A percentile compares a stretch with the other conserved stretches of the same genome.
phyloP scores from a whole-genome alignment of 2,329 filamentous ascomycete genomes.

The Xylariaceae sp. region DNA sequence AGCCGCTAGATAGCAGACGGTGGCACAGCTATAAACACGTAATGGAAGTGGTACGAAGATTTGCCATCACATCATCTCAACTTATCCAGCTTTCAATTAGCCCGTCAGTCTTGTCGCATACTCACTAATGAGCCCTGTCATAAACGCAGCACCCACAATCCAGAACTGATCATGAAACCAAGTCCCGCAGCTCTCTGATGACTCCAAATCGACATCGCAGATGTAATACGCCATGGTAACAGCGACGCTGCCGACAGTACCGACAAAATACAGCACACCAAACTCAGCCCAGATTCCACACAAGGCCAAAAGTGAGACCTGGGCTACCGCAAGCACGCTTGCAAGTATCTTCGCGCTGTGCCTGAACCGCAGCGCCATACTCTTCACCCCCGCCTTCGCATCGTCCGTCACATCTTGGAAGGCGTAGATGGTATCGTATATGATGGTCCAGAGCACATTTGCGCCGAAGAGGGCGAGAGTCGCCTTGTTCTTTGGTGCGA shows the following conservation, averaged over 20 bases:
- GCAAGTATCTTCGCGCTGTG: constrained; percentile 21
- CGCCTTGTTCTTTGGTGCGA: not conserved
- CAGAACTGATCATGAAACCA: constrained; percentile 13
- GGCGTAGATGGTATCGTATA: constrained; percentile 31
- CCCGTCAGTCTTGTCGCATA: too few species aligned
- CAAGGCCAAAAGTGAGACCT: constrained; percentile 1
- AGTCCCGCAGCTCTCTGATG: constrained; percentile 1
- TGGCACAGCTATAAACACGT: too few species aligned
- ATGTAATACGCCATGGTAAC: constrained; percentile 3
- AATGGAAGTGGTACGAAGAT: too few species aligned
- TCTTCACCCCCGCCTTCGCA: constrained; percentile 28
- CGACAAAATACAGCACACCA: constrained; percentile 3
- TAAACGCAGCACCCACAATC: constrained; percentile 5
- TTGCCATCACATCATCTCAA: too few species aligned
- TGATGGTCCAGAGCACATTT: constrained; percentile 26
- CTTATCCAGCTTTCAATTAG: too few species aligned
- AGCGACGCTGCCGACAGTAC: constrained; percentile 1
- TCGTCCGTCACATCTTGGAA: constrained; percentile 31
- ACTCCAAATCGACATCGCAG: constrained; percentile 6
- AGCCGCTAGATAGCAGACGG: too few species aligned
- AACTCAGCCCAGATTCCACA: constrained; percentile 8
- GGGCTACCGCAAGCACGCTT: not conserved
- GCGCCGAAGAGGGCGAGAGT: constrained; percentile 23
- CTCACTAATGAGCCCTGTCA: not conserved
- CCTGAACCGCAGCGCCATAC: constrained; percentile 27